Evolutionary conservation across 352 stramenopile species (phyloP).

Genomic region (Phytophthora pistaciae): DNA sequence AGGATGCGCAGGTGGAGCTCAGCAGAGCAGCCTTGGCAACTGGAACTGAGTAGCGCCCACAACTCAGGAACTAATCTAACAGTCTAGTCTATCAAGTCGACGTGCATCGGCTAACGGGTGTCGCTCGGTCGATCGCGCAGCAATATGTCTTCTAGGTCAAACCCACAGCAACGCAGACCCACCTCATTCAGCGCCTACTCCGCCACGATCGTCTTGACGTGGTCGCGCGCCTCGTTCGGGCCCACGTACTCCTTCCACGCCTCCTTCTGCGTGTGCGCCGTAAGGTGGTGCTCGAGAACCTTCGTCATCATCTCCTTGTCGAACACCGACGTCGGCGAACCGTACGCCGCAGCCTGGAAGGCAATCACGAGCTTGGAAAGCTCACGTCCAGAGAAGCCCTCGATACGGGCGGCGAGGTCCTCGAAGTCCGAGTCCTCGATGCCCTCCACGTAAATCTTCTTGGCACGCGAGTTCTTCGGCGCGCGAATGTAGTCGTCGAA

Average conservation of each 20-base stretch:
- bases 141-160: conserved; percentile 8
- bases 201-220: conserved; percentile 57
- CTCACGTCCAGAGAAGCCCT: conserved; percentile 98
- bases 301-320: conserved; percentile 95
- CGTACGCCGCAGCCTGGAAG: conserved; percentile 98
- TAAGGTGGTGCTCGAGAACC: conserved; percentile 95
- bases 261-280: conserved; percentile 94
- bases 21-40: conserved; percentile 38
- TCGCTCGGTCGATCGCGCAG: conserved; percentile 20
- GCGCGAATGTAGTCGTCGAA: conserved; percentile 97
- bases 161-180: conserved; percentile 10
- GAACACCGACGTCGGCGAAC: conserved; percentile 94
- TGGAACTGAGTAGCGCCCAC: conserved; percentile 81
- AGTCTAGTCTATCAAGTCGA: conserved; percentile 81
- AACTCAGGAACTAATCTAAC: conserved; percentile 82
- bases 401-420: conserved; percentile 91
- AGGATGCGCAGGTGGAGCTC: conserved; percentile 12
- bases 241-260: conserved; percentile 91
- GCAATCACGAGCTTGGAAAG: conserved; percentile 99
- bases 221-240: conserved; percentile 58
- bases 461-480: conserved; percentile 87
- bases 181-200: conserved; percentile 46
- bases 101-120: conserved; percentile 23
- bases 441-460: conserved; percentile 92
- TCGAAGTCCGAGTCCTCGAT: conserved; percentile 95